Base-by-base conservation (phyloP, 345 rosid genomes). In the Erucastrum elatum region DNA sequence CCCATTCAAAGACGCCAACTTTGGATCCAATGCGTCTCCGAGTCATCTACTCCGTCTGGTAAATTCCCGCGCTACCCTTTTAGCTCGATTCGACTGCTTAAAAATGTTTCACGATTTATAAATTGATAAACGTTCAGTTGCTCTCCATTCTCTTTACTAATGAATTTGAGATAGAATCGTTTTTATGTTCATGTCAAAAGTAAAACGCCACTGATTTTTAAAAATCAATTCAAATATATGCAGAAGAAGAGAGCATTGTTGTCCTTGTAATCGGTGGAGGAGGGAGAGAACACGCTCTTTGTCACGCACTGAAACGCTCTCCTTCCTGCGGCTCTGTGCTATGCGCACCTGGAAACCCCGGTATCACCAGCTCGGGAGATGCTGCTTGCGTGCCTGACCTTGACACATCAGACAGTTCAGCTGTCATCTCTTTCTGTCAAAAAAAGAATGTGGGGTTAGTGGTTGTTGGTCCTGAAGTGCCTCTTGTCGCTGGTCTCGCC, bases 251-350 rank as follows among this genome's bases (percentile, higher is more conserved):
- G 81, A 84, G 87, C 72, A 90, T 87, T 74, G 84, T 76, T 68
- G 97, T 90, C 70, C 86, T 92, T n/a, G 97, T 94, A 64, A 89
- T 94, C 66, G 98, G 98, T 64, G 98, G 97, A 78, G 98, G 98
- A 75, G 98, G 97, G 17, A 88, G 98, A 84, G 98, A 94, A 56
- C 97, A 94, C 72, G 59, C 98, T 0, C 93, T 94, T 63, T 94
- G 97, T 84, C 85, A 87, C 70, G 95, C 97, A 13, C 82, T 94
- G 87, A 82, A 85, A 68, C 91, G 87, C 49, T 92, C 98, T 56
- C 86, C 89, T 4, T 86, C 96, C 1, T 91, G 98, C 64, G 87
- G 82, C 51, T 74, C 87, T 31, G 94, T 94, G 51, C 87, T 91
- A 76, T 94, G 98, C 73, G 97, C 98, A 13, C 98, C 98, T 60